A percentile compares a stretch with the other conserved stretches of the same genome.
These are phyloP conservation scores for Dunaliella primolecta DNA, from an alignment of 139 green algal species.

Conservation along the genomic window DNA sequence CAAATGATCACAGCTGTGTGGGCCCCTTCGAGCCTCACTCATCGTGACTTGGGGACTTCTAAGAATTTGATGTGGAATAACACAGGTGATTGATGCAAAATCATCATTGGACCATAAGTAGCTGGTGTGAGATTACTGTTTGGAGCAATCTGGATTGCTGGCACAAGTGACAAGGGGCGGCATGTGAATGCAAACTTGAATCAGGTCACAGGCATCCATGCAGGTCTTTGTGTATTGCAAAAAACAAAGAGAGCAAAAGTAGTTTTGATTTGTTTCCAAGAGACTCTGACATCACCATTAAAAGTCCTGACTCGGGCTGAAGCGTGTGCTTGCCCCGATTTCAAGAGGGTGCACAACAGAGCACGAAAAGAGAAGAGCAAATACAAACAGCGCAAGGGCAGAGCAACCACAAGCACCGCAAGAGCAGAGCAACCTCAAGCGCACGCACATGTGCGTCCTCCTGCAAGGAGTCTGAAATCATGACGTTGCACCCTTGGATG, in stretches of 20 bases:
- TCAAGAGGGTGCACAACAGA: too few species aligned
- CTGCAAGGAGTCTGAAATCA: neutral
- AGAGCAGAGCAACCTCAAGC: neutral
- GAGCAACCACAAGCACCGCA: neutral
- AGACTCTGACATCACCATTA: neutral
- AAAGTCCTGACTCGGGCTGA: neutral
- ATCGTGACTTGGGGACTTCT: neutral
- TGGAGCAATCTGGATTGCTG: too few species aligned
- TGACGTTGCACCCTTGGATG: constrained; percentile 22
- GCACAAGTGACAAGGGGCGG: too few species aligned
- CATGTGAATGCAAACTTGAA: too few species aligned
- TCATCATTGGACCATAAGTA: too few species aligned
- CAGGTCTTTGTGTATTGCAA: too few species aligned
- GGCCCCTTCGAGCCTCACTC: neutral
- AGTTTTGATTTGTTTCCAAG: neutral
- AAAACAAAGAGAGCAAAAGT: too few species aligned
- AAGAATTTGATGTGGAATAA: too few species aligned
- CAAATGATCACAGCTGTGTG: too few species aligned
- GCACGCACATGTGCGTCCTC: neutral
- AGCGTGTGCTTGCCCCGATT: neutral
- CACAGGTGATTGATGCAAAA: too few species aligned
- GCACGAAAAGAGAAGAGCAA: neutral
- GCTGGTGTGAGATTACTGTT: too few species aligned
- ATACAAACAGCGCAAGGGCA: neutral
- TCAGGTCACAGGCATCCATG: too few species aligned